A percentile compares a stretch with the other conserved stretches of the same genome.
phyloP scores from a whole-genome alignment of 2,329 filamentous ascomycete species.

The Pseudocercospora cruenta region DNA sequence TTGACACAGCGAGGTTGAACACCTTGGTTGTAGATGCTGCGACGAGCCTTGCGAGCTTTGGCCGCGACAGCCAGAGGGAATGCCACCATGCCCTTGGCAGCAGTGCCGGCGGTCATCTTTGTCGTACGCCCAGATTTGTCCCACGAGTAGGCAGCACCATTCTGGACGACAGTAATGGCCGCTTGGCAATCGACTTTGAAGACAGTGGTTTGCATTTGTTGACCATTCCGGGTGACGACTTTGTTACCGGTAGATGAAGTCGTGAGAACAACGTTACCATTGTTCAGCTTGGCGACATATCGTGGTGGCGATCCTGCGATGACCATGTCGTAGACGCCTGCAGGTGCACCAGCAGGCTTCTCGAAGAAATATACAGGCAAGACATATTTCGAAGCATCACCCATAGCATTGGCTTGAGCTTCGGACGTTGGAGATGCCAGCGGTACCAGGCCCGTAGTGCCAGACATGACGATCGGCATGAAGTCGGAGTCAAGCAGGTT shows the following conservation, averaged over 20 bases:
- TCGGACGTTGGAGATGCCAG: constrained; percentile 13
- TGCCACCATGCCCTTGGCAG: not conserved
- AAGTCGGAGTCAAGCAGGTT: constrained; percentile 4
- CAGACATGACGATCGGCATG: constrained; percentile 7
- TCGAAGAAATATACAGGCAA: constrained; percentile 11
- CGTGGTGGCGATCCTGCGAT: not conserved
- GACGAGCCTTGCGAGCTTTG: not conserved
- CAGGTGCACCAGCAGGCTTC: constrained; percentile 4
- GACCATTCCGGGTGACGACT: not conserved
- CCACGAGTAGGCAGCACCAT: constrained; percentile 3
- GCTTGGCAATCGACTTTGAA: constrained; percentile 17
- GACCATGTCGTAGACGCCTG: constrained; percentile 15
- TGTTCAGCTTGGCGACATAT: constrained; percentile 11
- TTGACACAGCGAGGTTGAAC: constrained; percentile 1
- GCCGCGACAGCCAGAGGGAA: not conserved
- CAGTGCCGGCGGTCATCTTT: constrained; percentile 1
- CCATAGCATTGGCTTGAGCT: constrained; percentile 14
- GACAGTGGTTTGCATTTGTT: constrained; percentile 12
- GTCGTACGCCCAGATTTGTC: not conserved
- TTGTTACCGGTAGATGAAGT: constrained; percentile 9
- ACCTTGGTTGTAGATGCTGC: constrained; percentile 9
- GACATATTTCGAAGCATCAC: constrained; percentile 5
- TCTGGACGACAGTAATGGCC: constrained; percentile 11
- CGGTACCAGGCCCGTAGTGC: not conserved
- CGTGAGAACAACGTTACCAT: constrained; percentile 12